Evolutionary conservation across 306 rosid genomes (phyloP), one percentile per base, ranked within the genome.

Genomic region (Dicorynia guianensis): DNA sequence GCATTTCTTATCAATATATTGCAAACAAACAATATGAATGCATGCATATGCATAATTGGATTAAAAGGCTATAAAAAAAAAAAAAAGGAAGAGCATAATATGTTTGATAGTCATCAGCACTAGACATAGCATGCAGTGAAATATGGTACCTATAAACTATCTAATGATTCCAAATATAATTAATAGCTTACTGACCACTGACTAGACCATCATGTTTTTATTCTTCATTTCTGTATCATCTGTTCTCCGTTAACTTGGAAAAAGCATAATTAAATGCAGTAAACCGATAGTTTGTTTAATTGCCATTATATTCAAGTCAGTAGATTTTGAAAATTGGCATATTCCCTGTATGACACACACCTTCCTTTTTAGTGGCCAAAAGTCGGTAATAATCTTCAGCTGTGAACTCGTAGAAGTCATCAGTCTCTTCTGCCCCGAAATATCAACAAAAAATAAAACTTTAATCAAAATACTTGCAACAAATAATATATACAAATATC

Each of bases 301-400:
- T 64, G 6, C 20, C 12, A 63, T 63, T 30, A 13, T 40, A 64
- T 76, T 50, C 38, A 75, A 33, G 72, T 60, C 19, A 13, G 30
- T 25, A 25, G 30, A 25, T 25, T 25, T 25, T 25, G 30, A 25
- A 25, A 25, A 25, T 25, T 13, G 7, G 65, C n/a, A 59, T 8
- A 10, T 60, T 64, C 40, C 8, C 38, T 6, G 7, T 3, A 47
- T 14, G 15, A 79, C 47, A 53, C 63, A 84, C 86, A 90, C 98
- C 98, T 68, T 89, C 90, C 72, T 89, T 93, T 79, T 85, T 89
- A 33, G 90, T 54, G 20, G 88, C 83, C 75, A 84, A 74, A n/a
- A 89, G 42, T 63, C 86, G 88, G 74, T 72, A 80, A 79, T 93
- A 93, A 78, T 93, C 98, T 76, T 86, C 93, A 0, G 95, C 77